Evolutionary conservation across 805 yeast genomes (phyloP).

Genomic region (Nakazawaea anatomiae): DNA sequence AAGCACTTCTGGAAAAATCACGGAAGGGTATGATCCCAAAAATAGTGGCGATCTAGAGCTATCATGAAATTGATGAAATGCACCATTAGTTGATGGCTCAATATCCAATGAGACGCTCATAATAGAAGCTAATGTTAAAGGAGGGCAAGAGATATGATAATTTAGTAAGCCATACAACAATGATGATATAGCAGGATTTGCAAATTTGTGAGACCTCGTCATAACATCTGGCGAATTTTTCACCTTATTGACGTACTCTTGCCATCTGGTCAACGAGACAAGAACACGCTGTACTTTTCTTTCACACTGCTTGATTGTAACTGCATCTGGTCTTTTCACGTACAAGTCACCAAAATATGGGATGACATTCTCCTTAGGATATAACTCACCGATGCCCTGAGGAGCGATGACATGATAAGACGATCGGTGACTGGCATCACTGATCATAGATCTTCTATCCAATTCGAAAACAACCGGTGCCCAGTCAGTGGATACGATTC

Average conservation of each 20-base stretch:
- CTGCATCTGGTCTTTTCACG: conserved; percentile 36
- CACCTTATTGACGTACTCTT: conserved; percentile 52
- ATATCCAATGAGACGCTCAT: conserved; percentile 58
- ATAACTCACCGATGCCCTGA: conserved; percentile 74
- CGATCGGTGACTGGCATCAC: conserved; percentile 49
- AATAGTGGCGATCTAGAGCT: conserved; percentile 50
- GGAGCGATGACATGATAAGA: conserved; percentile 78
- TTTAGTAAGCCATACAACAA: conserved; percentile 41
- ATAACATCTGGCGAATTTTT: conserved; percentile 33
- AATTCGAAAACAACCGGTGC: conserved; percentile 88
- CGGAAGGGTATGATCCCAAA: conserved; percentile 59
- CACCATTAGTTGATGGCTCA: conserved; percentile 55
- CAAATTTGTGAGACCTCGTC: not conserved
- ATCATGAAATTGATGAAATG: conserved; percentile 34
- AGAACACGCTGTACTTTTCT: conserved; percentile 61
- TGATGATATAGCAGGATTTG: conserved; percentile 26
- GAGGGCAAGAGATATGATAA: conserved; percentile 31
- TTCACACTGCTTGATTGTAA: conserved; percentile 50
- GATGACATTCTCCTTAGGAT: conserved; percentile 70
- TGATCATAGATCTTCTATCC: conserved; percentile 64
- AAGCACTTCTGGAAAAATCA: conserved; percentile 52
- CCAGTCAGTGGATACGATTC: conserved; percentile 74
- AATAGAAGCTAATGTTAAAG: conserved; percentile 43
- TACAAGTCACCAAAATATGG: conserved; percentile 89
- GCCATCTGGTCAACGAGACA: conserved; percentile 79